These are phyloP conservation scores for Dactylellina leptospora DNA, from an alignment of 2,329 filamentous ascomycete genomes.

Conservation along the genomic window DNA sequence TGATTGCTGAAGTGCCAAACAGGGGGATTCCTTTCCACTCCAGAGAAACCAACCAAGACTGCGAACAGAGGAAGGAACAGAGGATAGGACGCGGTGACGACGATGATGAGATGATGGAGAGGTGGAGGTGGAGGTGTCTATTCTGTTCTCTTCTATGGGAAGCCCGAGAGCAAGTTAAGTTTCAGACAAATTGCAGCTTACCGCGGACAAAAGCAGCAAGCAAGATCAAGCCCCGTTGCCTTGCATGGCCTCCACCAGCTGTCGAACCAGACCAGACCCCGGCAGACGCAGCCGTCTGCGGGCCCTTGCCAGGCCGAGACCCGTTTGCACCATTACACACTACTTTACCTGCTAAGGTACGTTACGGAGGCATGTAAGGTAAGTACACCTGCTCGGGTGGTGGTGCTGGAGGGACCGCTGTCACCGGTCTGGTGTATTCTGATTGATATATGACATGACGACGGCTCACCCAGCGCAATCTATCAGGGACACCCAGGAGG, in stretches of 20 bases:
- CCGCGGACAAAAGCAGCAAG: neutral
- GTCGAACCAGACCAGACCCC: constrained; percentile 9
- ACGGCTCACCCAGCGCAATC: too few relatives aligned
- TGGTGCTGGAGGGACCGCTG: too few relatives aligned
- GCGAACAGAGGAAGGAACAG: neutral
- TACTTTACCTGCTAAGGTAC: neutral
- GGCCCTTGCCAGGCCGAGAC: constrained; percentile 8
- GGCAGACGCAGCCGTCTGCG: constrained; percentile 6
- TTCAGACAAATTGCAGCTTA: constrained; percentile 14
- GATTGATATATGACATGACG: too few relatives aligned
- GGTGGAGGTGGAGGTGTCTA: too few relatives aligned
- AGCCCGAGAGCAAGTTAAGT: constrained; percentile 17
- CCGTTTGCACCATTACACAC: neutral
- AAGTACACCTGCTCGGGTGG: too few relatives aligned
- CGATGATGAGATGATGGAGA: constrained; percentile 1
- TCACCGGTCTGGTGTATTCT: too few relatives aligned
- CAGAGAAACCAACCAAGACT: neutral
- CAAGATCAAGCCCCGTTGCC: constrained; percentile 8
- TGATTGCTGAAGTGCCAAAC: too few relatives aligned
- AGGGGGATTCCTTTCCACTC: constrained; percentile 18
- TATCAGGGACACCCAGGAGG: too few relatives aligned
- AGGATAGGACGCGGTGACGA: neutral
- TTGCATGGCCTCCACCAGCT: neutral
- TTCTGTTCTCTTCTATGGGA: too few relatives aligned
- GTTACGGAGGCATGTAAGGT: too few relatives aligned